phyloP scores from a whole-genome alignment of 768 basidiomycete species.

The Psilocybe tampanensis region DNA sequence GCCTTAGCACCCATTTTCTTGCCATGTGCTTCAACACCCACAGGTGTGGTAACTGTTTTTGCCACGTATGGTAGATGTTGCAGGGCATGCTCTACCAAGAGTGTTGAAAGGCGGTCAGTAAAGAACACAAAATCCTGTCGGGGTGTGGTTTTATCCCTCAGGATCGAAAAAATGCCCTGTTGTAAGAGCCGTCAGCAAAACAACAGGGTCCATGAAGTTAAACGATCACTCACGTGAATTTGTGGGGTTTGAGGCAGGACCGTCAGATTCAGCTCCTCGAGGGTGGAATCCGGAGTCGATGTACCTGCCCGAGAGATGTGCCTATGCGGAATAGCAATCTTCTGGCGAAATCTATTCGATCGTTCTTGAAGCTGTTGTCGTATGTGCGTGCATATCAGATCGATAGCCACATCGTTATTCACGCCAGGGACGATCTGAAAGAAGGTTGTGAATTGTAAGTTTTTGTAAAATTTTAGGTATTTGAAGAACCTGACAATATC shows the following conservation, averaged over 20 bases:
- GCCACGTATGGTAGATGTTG: conserved; percentile 75
- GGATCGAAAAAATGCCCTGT: conserved; percentile 87
- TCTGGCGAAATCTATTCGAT: conserved; percentile 68
- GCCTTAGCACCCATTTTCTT: conserved; percentile 65
- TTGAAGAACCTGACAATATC: conserved; percentile 67
- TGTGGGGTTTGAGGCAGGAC: conserved; percentile 82
- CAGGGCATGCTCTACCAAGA: conserved; percentile 84
- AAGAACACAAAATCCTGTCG: conserved; percentile 94
- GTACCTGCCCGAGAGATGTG: conserved; percentile 38
- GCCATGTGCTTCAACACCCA: conserved; percentile 57
- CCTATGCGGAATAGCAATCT: conserved; percentile 61
- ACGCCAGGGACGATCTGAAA: conserved; percentile 91
- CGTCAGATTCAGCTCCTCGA: conserved; percentile 56
- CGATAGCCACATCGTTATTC: conserved; percentile 89
- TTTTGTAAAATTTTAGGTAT: background rate
- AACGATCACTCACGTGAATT: conserved; percentile 55
- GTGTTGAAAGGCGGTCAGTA: conserved; percentile 81
- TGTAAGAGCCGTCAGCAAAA: background rate
- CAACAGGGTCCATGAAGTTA: background rate
- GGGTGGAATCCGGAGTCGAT: conserved; percentile 36
- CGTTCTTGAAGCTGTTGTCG: conserved; percentile 82
- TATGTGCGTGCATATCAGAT: conserved; percentile 91
- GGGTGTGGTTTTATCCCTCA: conserved; percentile 71
- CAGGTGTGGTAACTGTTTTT: conserved; percentile 69
- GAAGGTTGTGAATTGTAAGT: background rate